Evolutionary conservation across 306 rosid genomes (phyloP).

Genomic region (Oxytropis ochrocephala): DNA sequence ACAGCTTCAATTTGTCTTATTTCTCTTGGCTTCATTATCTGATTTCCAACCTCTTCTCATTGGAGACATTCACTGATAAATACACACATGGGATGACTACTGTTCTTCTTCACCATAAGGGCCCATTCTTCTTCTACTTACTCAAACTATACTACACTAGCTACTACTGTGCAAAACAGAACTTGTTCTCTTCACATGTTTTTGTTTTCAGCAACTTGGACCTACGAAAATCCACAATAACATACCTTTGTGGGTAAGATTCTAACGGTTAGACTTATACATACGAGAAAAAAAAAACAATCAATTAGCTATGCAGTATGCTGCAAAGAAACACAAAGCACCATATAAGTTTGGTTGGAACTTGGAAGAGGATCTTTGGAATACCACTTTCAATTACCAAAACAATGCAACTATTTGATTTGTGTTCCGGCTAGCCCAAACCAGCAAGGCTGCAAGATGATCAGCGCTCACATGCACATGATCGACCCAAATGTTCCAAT

Average conservation of each 20-base stretch:
- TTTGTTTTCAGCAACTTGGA: slow-evolving; percentile 36
- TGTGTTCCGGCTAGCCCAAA: no score
- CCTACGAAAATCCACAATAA: slow-evolving; percentile 22
- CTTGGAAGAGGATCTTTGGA: background rate
- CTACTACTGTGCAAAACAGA: slow-evolving; percentile 14
- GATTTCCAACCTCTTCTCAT: slow-evolving; percentile 21
- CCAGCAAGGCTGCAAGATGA: no score
- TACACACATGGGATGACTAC: slow-evolving; percentile 53
- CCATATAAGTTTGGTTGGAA: background rate
- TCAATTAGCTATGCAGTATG: background rate
- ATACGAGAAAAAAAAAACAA: background rate
- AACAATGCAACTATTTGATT: background rate
- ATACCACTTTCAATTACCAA: background rate
- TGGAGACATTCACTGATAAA: slow-evolving; percentile 34
- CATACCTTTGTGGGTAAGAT: background rate
- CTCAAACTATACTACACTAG: slow-evolving; percentile 18
- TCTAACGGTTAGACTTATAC: background rate
- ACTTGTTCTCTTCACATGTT: slow-evolving; percentile 45
- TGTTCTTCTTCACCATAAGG: slow-evolving; percentile 31
- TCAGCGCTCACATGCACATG: no score
- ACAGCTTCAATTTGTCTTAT: slow-evolving; percentile 27
- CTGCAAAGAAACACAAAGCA: no score
- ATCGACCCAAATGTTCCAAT: no score
- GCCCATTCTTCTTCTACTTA: slow-evolving; percentile 33
- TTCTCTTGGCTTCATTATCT: slow-evolving; percentile 12